phyloP scores from a whole-genome alignment of 768 basidiomycete genomes.

The Leccinum truebloodii region DNA sequence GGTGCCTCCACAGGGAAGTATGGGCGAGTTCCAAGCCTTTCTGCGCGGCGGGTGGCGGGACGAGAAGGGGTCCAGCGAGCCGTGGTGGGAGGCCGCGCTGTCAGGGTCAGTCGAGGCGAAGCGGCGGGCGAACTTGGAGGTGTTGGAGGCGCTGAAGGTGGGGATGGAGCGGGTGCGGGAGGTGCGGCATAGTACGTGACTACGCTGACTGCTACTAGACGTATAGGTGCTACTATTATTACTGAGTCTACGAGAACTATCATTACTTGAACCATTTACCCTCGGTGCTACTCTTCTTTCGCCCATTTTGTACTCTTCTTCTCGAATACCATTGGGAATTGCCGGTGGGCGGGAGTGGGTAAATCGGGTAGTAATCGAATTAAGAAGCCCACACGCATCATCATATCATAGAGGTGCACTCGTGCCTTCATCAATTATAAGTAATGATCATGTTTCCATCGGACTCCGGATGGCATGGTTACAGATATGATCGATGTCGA shows the following conservation, averaged over 20 bases:
- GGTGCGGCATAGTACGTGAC: slow-evolving; percentile 4
- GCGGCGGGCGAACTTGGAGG: slow-evolving; percentile 26
- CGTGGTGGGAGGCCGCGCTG: slow-evolving; percentile 72
- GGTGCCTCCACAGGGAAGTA: slow-evolving; percentile 22
- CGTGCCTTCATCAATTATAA: too few species aligned
- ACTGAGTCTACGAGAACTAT: background rate
- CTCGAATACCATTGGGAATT: too few species aligned
- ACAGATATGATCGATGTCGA: too few species aligned
- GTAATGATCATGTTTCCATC: too few species aligned
- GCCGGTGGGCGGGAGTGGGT: too few species aligned
- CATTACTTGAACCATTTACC: background rate
- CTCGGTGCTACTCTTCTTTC: too few species aligned
- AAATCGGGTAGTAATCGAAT: too few species aligned
- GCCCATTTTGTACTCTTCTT: background rate
- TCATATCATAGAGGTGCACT: too few species aligned
- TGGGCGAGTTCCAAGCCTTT: slow-evolving; percentile 38
- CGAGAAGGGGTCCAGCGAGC: slow-evolving; percentile 39
- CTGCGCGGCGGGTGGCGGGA: slow-evolving; percentile 62
- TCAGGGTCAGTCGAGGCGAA: slow-evolving; percentile 46
- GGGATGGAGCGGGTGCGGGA: slow-evolving; percentile 24
- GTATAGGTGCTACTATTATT: background rate
- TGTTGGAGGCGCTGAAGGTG: slow-evolving; percentile 22
- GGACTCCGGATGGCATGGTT: too few species aligned
- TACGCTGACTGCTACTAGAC: background rate
- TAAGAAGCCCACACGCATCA: too few species aligned